phyloP scores from a whole-genome alignment of 352 stramenopile genomes.

The Plasmopara halstedii region DNA sequence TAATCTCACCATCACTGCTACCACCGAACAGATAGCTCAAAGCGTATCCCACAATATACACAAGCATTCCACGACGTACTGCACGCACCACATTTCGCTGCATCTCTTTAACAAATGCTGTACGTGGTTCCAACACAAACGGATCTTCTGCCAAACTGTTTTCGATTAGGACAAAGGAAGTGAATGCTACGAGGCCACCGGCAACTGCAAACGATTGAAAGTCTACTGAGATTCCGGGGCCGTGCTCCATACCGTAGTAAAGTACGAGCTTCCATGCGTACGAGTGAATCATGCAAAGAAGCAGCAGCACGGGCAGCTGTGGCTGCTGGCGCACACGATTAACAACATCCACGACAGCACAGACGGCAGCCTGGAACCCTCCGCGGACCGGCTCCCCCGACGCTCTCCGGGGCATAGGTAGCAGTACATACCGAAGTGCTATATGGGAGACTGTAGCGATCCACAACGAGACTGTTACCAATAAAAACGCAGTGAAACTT shows the following conservation, averaged over 20 bases:
- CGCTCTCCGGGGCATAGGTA: constrained; percentile 26
- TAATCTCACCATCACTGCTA: background rate
- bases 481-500: constrained; percentile 13
- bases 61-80: constrained; percentile 30
- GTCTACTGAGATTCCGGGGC: constrained; percentile 6
- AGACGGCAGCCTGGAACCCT: constrained; percentile 29
- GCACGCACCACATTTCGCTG: constrained; percentile 41
- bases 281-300: constrained; percentile 36
- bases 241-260: constrained; percentile 24
- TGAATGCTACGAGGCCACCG: constrained; percentile 33
- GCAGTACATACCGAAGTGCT: constrained; percentile 35
- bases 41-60: constrained; percentile 22
- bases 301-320: constrained; percentile 34
- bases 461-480: constrained; percentile 14
- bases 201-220: constrained; percentile 33
- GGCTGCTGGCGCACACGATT: constrained; percentile 32
- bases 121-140: constrained; percentile 42
- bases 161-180: constrained; percentile 37
- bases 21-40: constrained; percentile 16
- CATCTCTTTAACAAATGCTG: constrained; percentile 26
- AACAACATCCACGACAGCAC: constrained; percentile 21
- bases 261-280: constrained; percentile 45
- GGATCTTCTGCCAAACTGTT: constrained; percentile 33
- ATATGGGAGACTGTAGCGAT: constrained; percentile 22
- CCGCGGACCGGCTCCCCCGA: constrained; percentile 17